Evolutionary conservation across 257 asterid species (phyloP), one percentile per base, ranked within the genome.

Genomic region (Solanum ossicruentum): DNA sequence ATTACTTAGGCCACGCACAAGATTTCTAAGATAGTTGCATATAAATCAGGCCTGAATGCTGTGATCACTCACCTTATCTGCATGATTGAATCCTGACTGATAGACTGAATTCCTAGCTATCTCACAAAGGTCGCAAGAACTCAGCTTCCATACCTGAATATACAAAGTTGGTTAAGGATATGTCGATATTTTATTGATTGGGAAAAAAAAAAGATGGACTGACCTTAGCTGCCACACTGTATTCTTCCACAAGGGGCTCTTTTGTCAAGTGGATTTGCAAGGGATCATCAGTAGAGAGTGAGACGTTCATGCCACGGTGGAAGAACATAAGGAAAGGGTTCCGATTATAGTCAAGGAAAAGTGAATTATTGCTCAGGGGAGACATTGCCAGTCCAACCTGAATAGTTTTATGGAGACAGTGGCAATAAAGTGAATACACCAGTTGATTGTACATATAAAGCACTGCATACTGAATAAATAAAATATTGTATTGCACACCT

Each of bases 381-480:
- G 99, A 95, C 99, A 95, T 93, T 3, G 99, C 99, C 87, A 94
- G 87, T 84, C 99, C 99, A 90, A 95, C 88, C 99, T 95, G 95
- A 71, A 86, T 57, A 71, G 72, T 75, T 79, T 82, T 77, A 78
- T 85, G 72, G 84, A 86, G 73, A 52, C 0, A 0, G 16, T 17
- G 47, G 9, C 47, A 26, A 77, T 23, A 15, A 51, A 77, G 23
- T 77, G 65, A 77, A 10, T 26, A 77, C 7, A 26, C 65, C 16
- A 10, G 78, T 36, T 43, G 20, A 18, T 72, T 43, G 55, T 43
- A 20, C 56, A n/a, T 43, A 20, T 51, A 16, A 49, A 51, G 8
- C 26, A 77, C 41, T 16, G 8, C 61, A 26, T 2, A 51, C 4
- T 13, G 47, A 51, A 49, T 11, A 49, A 77, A 77, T 16, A 47